These are phyloP conservation scores for Chalciporus sp. DNA, from an alignment of 1,284 basidiomycete genomes.

Conservation along the genomic window DNA sequence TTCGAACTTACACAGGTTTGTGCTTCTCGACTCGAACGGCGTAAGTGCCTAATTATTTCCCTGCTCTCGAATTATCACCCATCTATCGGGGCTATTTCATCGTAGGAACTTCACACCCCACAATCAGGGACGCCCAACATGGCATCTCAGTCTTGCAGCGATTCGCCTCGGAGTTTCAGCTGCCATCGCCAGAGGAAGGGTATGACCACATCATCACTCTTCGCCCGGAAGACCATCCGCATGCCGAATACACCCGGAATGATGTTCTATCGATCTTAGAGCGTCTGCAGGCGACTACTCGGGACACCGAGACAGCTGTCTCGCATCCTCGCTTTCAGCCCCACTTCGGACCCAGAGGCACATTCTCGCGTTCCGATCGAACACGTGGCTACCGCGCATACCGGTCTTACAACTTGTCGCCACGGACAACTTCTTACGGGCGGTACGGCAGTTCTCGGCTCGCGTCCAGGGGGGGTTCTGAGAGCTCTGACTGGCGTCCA, in stretches of 20 bases:
- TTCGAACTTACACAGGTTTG: slow-evolving; percentile 46
- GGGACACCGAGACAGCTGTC: slow-evolving; percentile 12
- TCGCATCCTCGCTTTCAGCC: slow-evolving; percentile 7
- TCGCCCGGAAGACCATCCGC: slow-evolving; percentile 51
- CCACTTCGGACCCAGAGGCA: slow-evolving; percentile 8
- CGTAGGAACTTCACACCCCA: slow-evolving; percentile 67
- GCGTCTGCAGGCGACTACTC: slow-evolving; percentile 44
- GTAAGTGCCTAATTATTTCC: slow-evolving; percentile 38
- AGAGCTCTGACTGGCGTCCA: slow-evolving; percentile 18
- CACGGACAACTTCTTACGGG: slow-evolving; percentile 15
- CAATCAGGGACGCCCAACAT: slow-evolving; percentile 59
- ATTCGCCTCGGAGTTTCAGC: slow-evolving; percentile 58
- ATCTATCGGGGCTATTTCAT: slow-evolving; percentile 6
- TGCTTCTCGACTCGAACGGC: slow-evolving; percentile 48
- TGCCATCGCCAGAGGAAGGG: slow-evolving; percentile 59
- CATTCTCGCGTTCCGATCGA: slow-evolving; percentile 14
- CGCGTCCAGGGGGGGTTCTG: slow-evolving; percentile 21
- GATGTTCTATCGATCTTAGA: slow-evolving; percentile 55
- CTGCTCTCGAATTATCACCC: slow-evolving; percentile 11
- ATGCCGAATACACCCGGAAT: slow-evolving; percentile 48
- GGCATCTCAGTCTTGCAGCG: slow-evolving; percentile 59
- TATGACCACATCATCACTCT: slow-evolving; percentile 61
- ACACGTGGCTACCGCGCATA: slow-evolving; percentile 27
- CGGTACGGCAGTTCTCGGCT: slow-evolving; percentile 14
- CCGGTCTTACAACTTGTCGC: slow-evolving; percentile 12